Base-by-base conservation (phyloP, 2,329 filamentous ascomycete genomes). In the Fusarium succisae region DNA sequence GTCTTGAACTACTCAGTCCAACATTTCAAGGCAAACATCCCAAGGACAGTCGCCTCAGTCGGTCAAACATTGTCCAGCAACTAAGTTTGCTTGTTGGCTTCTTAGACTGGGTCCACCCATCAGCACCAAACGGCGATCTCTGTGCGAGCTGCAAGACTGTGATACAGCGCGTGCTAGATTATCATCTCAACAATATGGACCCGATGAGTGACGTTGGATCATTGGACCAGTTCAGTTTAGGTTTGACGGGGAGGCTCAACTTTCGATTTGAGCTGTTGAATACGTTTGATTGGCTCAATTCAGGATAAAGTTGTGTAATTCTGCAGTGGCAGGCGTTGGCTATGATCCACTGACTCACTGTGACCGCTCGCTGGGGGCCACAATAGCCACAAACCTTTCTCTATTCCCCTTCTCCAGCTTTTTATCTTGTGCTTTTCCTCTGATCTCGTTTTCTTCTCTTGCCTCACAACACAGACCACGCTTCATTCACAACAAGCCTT, bases 101-200 rank as follows among this genome's bases (percentile, higher is more conserved):
- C 24, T 22, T 69, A 2, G 66, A 69, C 11, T 69, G 66, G 66
- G 66, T 69, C 1, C 66, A 69, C 7, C 66, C 66, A 4, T 69
- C 66, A 8, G 66, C 66, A 1, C 66, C 66, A 1, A 69, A 69
- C 14, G 64, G 66, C 0, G 66, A 69, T 15, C 57, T 69, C 0
- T 69, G 66, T 1, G 66, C 64, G 2, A 69, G 64, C 11, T 69
- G 66, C 1, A 69, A 69, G 28, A 69, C 20, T 56, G 64, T 69
- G 3, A 63, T 69, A 2, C 66, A 69, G 48, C 66, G 66, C 2
- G 66, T 69, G 1, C 17, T 69, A 8, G 66, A 69, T 3, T 69
- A 69, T 15, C 56, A 69, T 26, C 66, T 69, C 0, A 69, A 69
- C 2, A 37, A 15, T 14, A 58, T 51, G 32, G 56, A 56, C 37